phyloP scores from a whole-genome alignment of 1,284 basidiomycete genomes.

The Sporisorium exsertum region DNA sequence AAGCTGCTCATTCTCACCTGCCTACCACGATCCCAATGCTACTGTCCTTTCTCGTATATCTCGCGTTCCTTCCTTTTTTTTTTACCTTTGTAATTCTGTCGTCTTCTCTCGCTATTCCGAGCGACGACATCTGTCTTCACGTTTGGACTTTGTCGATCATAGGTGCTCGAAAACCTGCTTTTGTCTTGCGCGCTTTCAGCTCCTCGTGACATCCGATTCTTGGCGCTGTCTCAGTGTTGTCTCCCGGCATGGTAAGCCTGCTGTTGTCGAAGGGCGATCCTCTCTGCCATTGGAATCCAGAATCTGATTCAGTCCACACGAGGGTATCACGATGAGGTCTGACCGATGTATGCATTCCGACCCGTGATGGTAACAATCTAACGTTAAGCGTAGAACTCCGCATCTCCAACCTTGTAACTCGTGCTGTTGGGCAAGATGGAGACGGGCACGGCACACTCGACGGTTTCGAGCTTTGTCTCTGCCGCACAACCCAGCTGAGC shows the following conservation, averaged over 20 bases:
- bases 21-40: neutral
- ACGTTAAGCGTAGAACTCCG: slow-evolving; percentile 52
- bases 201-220: neutral
- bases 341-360: neutral
- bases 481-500: slow-evolving; percentile 9
- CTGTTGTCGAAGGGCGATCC: neutral
- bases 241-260: too few relatives aligned
- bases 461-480: slow-evolving; percentile 63
- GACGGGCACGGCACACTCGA: slow-evolving; percentile 66
- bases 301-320: neutral
- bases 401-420: slow-evolving; percentile 50
- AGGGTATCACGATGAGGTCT: too few relatives aligned
- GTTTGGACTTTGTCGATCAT: slow-evolving; percentile 1
- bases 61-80: neutral
- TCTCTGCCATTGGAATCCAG: neutral
- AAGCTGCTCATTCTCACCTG: neutral
- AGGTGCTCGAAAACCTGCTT: neutral
- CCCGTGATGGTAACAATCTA: too few relatives aligned
- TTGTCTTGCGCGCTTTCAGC: neutral
- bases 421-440: slow-evolving; percentile 61
- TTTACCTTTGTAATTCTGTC: neutral
- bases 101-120: neutral
- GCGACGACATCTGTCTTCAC: neutral
- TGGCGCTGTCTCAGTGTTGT: neutral
- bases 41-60: slow-evolving; percentile 14